A percentile compares a stretch with the other conserved stretches of the same genome.
phyloP scores from a whole-genome alignment of 805 yeast species.

The Vanderwaltozyma tropicalis region DNA sequence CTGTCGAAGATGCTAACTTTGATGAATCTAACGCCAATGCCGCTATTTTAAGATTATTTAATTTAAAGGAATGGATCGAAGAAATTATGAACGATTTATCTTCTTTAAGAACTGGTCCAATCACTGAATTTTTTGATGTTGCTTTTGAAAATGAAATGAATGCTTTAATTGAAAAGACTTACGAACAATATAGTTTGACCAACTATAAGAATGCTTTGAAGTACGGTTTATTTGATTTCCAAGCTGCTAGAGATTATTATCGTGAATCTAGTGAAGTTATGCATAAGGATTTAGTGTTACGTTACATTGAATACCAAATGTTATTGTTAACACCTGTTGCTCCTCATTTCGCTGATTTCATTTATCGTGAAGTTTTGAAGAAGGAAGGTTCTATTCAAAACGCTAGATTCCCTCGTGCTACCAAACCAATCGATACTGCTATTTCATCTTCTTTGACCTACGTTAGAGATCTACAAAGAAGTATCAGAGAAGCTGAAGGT shows the following conservation, averaged over 20 bases:
- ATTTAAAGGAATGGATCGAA: constrained; percentile 93
- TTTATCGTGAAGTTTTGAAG: constrained; percentile 74
- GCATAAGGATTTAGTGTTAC: constrained; percentile 73
- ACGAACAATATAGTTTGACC: constrained; percentile 58
- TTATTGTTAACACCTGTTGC: constrained; percentile 84
- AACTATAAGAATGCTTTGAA: constrained; percentile 84
- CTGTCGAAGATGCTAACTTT: constrained; percentile 94
- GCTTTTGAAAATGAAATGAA: constrained; percentile 95
- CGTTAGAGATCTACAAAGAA: constrained; percentile 65
- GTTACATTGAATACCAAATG: constrained; percentile 80
- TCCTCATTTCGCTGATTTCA: constrained; percentile 89
- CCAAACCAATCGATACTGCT: constrained; percentile 51
- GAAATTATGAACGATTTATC: constrained; percentile 47
- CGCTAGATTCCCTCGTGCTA: constrained; percentile 72
- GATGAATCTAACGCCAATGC: constrained; percentile 96
- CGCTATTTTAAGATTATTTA: constrained; percentile 85
- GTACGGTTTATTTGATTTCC: constrained; percentile 86
- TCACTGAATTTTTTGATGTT: constrained; percentile 61
- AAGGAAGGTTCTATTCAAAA: constrained; percentile 57
- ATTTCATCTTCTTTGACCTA: constrained; percentile 64
- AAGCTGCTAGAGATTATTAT: constrained; percentile 90
- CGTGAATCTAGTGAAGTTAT: constrained; percentile 64
- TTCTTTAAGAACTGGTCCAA: constrained; percentile 43
- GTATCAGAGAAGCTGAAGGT: constrained; percentile 91
- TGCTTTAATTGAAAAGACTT: constrained; percentile 61